Evolutionary conservation across 148 eudicot species (phyloP).

Genomic region (Fallopia convolvulus): DNA sequence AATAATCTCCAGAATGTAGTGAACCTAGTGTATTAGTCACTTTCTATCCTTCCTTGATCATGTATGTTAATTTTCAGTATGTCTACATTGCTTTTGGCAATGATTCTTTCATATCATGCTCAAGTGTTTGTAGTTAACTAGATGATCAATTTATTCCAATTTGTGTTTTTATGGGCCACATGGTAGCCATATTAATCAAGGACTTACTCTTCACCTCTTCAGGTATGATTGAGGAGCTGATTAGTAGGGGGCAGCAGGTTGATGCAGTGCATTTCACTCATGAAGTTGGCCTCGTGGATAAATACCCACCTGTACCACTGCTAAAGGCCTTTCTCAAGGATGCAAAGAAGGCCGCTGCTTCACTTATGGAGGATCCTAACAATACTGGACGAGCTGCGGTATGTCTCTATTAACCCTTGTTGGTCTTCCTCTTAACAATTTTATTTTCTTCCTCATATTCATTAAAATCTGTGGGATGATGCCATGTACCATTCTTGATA

Average conservation of each 20-base stretch:
- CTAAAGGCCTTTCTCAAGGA: slow-evolving; percentile 85
- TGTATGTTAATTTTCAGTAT: background rate
- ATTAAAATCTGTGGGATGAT: too few species aligned
- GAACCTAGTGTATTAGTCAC: background rate
- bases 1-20: background rate
- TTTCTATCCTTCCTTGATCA: background rate
- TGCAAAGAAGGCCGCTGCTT: slow-evolving; percentile 80
- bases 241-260: slow-evolving; percentile 95
- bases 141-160: background rate
- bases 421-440: background rate
- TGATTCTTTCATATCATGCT: background rate
- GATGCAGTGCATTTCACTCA: slow-evolving; percentile 96
- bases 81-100: too few species aligned
- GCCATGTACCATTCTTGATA: too few species aligned
- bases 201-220: slow-evolving; percentile 26
- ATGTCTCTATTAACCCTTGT: slow-evolving; percentile 7
- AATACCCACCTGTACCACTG: slow-evolving; percentile 84
- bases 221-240: slow-evolving; percentile 98
- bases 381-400: slow-evolving; percentile 64
- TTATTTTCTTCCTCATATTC: too few species aligned
- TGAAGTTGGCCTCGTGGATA: slow-evolving; percentile 88
- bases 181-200: background rate
- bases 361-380: slow-evolving; percentile 77
- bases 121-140: background rate
- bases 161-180: background rate